Evolutionary conservation across 2,329 filamentous ascomycete species (phyloP).

Genomic region (Ascochyta viciae-villosae): DNA sequence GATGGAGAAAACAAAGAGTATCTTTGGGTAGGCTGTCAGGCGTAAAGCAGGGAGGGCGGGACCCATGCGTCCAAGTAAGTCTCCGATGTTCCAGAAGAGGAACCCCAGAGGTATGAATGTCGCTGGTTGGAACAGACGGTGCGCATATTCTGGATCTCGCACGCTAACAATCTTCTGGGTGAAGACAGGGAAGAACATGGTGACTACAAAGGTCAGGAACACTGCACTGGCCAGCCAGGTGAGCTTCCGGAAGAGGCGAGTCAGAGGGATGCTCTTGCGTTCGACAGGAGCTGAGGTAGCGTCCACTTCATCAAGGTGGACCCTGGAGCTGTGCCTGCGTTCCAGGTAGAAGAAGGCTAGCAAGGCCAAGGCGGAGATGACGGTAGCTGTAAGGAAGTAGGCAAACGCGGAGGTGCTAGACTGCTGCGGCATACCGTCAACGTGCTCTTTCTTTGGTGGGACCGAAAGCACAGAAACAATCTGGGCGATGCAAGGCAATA

Average conservation of each 20-base stretch:
- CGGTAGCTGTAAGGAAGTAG: conserved; percentile 89
- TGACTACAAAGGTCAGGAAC: conserved; percentile 79
- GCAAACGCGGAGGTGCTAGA: conserved; percentile 78
- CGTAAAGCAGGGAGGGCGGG: conserved; percentile 65
- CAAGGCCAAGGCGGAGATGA: conserved; percentile 73
- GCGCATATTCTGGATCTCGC: conserved; percentile 52
- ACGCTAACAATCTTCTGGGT: conserved; percentile 63
- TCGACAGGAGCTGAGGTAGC: conserved; percentile 22
- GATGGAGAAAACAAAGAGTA: conserved; percentile 72
- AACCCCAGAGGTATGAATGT: conserved; percentile 91
- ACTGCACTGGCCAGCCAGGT: conserved; percentile 79
- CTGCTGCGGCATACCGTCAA: conserved; percentile 40
- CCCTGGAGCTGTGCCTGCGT: conserved; percentile 55
- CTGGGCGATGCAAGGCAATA: conserved; percentile 86
- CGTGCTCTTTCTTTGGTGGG: conserved; percentile 55
- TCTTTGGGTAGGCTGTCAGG: conserved; percentile 67
- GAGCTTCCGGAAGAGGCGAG: conserved; percentile 75
- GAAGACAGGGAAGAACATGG: conserved; percentile 96
- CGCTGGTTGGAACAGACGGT: conserved; percentile 70
- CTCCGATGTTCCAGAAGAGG: conserved; percentile 91
- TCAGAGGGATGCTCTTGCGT: conserved; percentile 64
- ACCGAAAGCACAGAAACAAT: conserved; percentile 81
- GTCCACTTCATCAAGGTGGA: conserved; percentile 37
- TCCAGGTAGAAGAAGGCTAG: conserved; percentile 77
- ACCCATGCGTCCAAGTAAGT: conserved; percentile 76